These are phyloP conservation scores for Hymenoscyphus fructigenus DNA, from an alignment of 2,329 filamentous ascomycete genomes.

Conservation along the genomic window DNA sequence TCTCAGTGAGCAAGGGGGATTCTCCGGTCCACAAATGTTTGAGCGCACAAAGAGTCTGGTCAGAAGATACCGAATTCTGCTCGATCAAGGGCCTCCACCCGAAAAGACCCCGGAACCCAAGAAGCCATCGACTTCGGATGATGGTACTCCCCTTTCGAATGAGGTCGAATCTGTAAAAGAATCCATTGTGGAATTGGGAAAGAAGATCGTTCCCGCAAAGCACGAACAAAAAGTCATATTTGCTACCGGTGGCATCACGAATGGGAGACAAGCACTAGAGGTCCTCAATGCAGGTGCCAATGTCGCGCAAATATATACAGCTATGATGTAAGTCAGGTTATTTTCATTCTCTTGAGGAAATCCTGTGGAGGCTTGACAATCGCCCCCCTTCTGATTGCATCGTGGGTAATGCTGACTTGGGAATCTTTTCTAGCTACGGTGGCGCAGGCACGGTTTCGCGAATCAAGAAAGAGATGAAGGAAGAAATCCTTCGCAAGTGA, in stretches of 20 bases:
- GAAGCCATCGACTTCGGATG: neutral
- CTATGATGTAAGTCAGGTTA: slow-evolving; percentile 40
- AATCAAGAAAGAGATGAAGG: slow-evolving; percentile 63
- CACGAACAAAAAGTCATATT: slow-evolving; percentile 74
- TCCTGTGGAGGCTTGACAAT: no score
- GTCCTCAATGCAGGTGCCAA: slow-evolving; percentile 86
- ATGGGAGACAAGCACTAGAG: slow-evolving; percentile 77
- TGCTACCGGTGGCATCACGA: slow-evolving; percentile 89
- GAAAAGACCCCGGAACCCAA: slow-evolving; percentile 26
- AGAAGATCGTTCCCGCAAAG: neutral
- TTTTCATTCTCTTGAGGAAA: neutral
- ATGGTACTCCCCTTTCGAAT: slow-evolving; percentile 32
- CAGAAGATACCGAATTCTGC: slow-evolving; percentile 69
- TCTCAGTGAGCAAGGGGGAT: slow-evolving; percentile 78
- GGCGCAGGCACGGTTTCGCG: slow-evolving; percentile 63
- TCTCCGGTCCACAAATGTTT: slow-evolving; percentile 89
- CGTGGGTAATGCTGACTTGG: slow-evolving; percentile 12
- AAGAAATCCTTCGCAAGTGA: slow-evolving; percentile 24
- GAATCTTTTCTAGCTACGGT: slow-evolving; percentile 52
- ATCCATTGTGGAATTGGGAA: neutral
- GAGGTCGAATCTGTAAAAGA: slow-evolving; percentile 35
- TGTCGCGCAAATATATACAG: slow-evolving; percentile 90
- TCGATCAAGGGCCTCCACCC: slow-evolving; percentile 54
- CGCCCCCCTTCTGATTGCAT: neutral
- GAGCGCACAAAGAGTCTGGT: slow-evolving; percentile 77